These are phyloP conservation scores for Ailanthus altissimus DNA, from an alignment of 345 rosid species.

Conservation along the genomic window DNA sequence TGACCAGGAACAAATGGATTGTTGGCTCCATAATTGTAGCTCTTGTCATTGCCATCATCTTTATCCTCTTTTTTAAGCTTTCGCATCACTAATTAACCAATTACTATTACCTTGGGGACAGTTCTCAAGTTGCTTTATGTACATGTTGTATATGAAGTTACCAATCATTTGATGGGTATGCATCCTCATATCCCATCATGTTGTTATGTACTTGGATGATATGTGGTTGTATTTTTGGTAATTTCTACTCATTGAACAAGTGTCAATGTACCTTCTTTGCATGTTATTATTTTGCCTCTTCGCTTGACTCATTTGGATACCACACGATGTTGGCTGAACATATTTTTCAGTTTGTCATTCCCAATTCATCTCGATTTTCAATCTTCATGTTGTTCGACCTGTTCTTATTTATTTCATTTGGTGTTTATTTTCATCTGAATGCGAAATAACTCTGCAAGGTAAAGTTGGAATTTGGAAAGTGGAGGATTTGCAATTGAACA, in stretches of 20 bases:
- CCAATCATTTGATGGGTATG: not conserved
- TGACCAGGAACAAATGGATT: slow-evolving; percentile 81
- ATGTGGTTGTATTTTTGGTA: not conserved
- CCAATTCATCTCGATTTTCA: not conserved
- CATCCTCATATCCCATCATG: not conserved
- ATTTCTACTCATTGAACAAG: not conserved
- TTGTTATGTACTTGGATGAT: not conserved
- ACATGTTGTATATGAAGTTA: slow-evolving; percentile 25
- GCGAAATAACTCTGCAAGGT: not conserved
- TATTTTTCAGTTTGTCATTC: not conserved
- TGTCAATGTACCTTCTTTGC: not conserved
- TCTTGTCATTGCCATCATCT: slow-evolving; percentile 60
- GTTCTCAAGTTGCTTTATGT: slow-evolving; percentile 13
- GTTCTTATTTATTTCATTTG: not conserved
- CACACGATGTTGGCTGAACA: not conserved
- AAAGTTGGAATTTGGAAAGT: not conserved
- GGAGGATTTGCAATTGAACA: not conserved
- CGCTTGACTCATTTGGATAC: not conserved
- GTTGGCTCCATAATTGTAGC: slow-evolving; percentile 56
- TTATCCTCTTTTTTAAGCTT: slow-evolving; percentile 68
- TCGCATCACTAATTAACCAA: slow-evolving; percentile 34
- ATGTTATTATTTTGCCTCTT: not conserved
- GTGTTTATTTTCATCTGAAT: not conserved
- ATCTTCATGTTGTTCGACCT: not conserved
- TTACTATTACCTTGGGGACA: not conserved